Percentiles rank a stretch among this genome's conserved stretches.
phyloP scores from a whole-genome alignment of 139 green algal genomes.

The Picochlorum sp. region DNA sequence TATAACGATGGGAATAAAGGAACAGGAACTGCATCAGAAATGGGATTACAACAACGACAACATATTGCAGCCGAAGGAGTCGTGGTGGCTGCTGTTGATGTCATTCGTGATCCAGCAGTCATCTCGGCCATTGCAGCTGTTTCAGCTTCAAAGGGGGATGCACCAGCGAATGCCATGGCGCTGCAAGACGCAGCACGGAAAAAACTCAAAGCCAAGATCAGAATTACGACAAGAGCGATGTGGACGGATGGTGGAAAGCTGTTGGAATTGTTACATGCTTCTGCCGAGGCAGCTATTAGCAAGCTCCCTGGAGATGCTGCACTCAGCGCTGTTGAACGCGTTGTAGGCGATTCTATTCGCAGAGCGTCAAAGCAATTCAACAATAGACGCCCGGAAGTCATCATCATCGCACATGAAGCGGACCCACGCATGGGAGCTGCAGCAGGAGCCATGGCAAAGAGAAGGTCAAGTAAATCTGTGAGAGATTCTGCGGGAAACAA shows the following conservation, averaged over 20 bases:
- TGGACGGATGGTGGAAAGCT: slow-evolving; percentile 78
- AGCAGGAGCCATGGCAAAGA: slow-evolving; percentile 8
- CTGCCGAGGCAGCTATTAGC: slow-evolving; percentile 24
- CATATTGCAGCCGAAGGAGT: slow-evolving; percentile 81
- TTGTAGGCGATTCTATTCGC: slow-evolving; percentile 50
- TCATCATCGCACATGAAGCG: slow-evolving; percentile 65
- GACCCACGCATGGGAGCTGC: slow-evolving; percentile 20
- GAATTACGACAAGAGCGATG: slow-evolving; percentile 83
- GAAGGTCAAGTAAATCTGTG: background rate
- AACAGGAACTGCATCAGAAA: slow-evolving; percentile 71
- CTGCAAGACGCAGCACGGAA: slow-evolving; percentile 1
- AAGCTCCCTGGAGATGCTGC: slow-evolving; percentile 40
- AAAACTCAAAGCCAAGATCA: slow-evolving; percentile 35
- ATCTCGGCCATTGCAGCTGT: slow-evolving; percentile 2
- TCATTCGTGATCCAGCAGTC: slow-evolving; percentile 36
- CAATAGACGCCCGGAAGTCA: slow-evolving; percentile 73
- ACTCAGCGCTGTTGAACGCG: slow-evolving; percentile 65
- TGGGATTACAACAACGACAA: slow-evolving; percentile 78
- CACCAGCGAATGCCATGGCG: background rate
- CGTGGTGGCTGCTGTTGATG: slow-evolving; percentile 76
- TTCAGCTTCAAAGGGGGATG: background rate
- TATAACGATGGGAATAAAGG: slow-evolving; percentile 93
- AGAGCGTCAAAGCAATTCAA: slow-evolving; percentile 66
- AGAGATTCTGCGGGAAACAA: background rate
- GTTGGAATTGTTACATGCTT: slow-evolving; percentile 51